Conservation (phyloP, 768 basidiomycete species). For the Boletus rubropictus region DNA sequence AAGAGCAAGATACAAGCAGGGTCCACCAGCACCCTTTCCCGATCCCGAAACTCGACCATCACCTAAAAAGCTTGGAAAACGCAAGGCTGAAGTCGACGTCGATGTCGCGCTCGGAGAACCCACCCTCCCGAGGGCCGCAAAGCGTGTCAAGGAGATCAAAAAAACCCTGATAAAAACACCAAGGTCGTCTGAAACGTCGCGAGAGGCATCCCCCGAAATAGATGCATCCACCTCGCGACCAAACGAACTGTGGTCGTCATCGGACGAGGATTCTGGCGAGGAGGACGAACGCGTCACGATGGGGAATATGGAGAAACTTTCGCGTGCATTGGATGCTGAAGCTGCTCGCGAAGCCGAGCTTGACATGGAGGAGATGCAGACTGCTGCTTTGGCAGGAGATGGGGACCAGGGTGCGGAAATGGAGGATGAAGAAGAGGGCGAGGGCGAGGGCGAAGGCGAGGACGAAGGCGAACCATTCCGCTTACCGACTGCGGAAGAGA, state of each 20-base stretch:
- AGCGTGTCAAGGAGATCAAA: conserved; percentile 33
- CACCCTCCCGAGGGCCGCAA: conserved; percentile 27
- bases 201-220: conserved; percentile 43
- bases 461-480: conserved; percentile 43
- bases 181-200: conserved; percentile 29
- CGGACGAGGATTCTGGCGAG: conserved; percentile 40
- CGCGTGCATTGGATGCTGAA: conserved; percentile 66
- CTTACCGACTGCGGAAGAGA: conserved; percentile 66
- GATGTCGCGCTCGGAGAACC: conserved; percentile 28
- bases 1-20: conserved; percentile 81
- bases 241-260: conserved; percentile 34
- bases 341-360: conserved; percentile 64
- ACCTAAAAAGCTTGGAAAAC: conserved; percentile 63
- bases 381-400: conserved; percentile 45
- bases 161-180: conserved; percentile 17
- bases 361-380: conserved; percentile 59
- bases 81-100: conserved; percentile 51
- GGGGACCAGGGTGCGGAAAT: conserved; percentile 42
- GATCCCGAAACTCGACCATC: conserved; percentile 35
- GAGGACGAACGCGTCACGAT: conserved; percentile 59
- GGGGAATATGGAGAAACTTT: conserved; percentile 77
- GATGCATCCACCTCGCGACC: conserved; percentile 19
- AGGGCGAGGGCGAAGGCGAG: conserved; percentile 27
- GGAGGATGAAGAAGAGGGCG: conserved; percentile 34
- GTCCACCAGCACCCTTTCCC: conserved; percentile 52